Base-by-base conservation (phyloP, 2,329 filamentous ascomycete genomes). In the Penicillium sp. region DNA sequence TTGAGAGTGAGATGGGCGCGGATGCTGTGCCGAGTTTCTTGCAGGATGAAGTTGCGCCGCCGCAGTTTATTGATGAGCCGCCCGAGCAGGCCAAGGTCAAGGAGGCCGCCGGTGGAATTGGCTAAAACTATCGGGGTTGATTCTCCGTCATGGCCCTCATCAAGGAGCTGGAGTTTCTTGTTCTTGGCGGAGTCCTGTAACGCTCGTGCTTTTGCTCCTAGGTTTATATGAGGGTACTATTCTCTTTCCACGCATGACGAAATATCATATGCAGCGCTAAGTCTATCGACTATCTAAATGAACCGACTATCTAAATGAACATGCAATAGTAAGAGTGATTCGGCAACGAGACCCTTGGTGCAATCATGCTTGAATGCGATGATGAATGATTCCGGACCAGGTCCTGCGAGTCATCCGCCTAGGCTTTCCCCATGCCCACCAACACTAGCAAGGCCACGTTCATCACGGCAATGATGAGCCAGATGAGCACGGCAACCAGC, bases 31-130 rank as follows among this genome's bases (percentile, higher is more conserved):
- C 95, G 0, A 88, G 89, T 52, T 99, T 96, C 77, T 82, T 99
- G 82, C 86, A 92, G 72, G 95, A 98, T 69, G 92, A 96, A 77
- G 86, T 91, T 16, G 83, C 86, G 57, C 91, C 91, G 39, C 86
- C 86, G 19, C 88, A 92, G 54, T 98, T 99, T 75, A 90, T 99
- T 60, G 95, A 99, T 76, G 93, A 97, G 80, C 87, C 92, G 18
- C 93, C 93, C 2, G 84, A 88, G 77, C 80, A 85, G 49, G 81
- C 82, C 14, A 93, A 95, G 80, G 85, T 96, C 50, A 95, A 94
- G 81, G 91, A 96, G 76, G 90, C 86, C 47, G 92, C 84, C 16
- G 82, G 82, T 19, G 71, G 71, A 5, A 55, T 72, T 58, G 69
- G 70, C 40, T 74, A 62, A 69, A 56, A 18, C 4, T 4, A 46